A percentile compares a stretch with the other conserved stretches of the same genome.
These are phyloP conservation scores for Tubosaeta sp. DNA, from an alignment of 768 basidiomycete species.

Conservation along the genomic window DNA sequence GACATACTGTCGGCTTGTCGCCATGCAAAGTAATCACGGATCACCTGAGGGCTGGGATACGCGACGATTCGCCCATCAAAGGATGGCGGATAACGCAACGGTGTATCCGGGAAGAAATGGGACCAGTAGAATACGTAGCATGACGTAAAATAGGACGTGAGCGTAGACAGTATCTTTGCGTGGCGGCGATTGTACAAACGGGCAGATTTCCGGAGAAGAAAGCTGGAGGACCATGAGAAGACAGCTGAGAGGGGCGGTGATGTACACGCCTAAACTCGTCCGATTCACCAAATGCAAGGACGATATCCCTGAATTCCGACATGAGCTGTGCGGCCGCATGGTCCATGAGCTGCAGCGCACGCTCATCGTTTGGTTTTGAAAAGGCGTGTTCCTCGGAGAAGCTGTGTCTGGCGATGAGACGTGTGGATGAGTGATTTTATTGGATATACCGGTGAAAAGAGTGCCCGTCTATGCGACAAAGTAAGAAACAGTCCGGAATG, in stretches of 20 bases:
- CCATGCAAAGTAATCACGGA: conserved; percentile 95
- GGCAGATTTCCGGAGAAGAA: conserved; percentile 75
- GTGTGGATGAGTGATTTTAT: not conserved
- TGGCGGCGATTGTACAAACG: conserved; percentile 79
- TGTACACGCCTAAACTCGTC: conserved; percentile 84
- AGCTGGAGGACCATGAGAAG: conserved; percentile 45
- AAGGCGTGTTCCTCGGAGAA: conserved; percentile 85
- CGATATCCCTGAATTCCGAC: conserved; percentile 77
- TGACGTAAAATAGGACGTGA: conserved; percentile 88
- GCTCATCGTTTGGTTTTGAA: conserved; percentile 85
- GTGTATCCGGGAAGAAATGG: conserved; percentile 66
- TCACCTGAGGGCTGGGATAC: conserved; percentile 68
- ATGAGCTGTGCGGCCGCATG: conserved; percentile 78
- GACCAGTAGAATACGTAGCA: conserved; percentile 87
- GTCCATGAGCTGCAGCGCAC: conserved; percentile 90
- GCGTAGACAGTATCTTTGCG: conserved; percentile 80
- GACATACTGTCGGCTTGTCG: conserved; percentile 89
- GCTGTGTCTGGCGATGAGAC: conserved; percentile 35
- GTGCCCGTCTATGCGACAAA: conserved; percentile 89
- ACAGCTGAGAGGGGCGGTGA: not conserved
- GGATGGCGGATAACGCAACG: conserved; percentile 78
- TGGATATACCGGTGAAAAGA: conserved; percentile 79
- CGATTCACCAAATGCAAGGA: conserved; percentile 91
- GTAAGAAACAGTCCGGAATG: conserved; percentile 76
- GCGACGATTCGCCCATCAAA: conserved; percentile 88